Conservation (phyloP, 2,329 filamentous ascomycete genomes). For the Seiridium cupressi region DNA sequence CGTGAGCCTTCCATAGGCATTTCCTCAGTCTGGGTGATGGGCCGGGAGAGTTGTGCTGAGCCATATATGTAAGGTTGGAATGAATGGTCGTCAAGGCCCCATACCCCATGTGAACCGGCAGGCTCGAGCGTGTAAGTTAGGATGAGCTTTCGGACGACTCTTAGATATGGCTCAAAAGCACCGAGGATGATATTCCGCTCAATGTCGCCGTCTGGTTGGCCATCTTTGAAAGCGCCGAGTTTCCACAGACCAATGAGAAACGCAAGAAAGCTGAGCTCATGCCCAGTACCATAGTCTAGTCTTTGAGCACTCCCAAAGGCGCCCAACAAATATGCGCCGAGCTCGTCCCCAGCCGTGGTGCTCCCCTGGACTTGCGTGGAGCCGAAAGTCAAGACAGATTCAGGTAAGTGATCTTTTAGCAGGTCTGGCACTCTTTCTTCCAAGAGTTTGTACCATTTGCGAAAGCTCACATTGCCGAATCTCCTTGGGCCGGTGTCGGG, state of each 20-base stretch:
- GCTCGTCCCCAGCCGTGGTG: slow-evolving; percentile 60
- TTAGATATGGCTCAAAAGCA: slow-evolving; percentile 75
- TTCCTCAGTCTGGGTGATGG: slow-evolving; percentile 61
- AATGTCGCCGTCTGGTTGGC: slow-evolving; percentile 47
- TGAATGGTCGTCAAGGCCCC: slow-evolving; percentile 96
- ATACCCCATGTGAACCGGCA: slow-evolving; percentile 93
- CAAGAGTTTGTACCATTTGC: slow-evolving; percentile 75
- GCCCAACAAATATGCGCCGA: slow-evolving; percentile 77
- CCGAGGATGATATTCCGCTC: slow-evolving; percentile 81
- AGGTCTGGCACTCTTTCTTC: slow-evolving; percentile 57
- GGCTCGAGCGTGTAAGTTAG: slow-evolving; percentile 91
- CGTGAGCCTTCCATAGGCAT: slow-evolving; percentile 81
- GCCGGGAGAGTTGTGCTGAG: slow-evolving; percentile 81
- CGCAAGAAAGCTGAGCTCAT: slow-evolving; percentile 91
- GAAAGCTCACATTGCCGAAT: slow-evolving; percentile 90
- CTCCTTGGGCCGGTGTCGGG: slow-evolving; percentile 82
- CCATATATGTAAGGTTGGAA: slow-evolving; percentile 95
- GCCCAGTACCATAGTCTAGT: slow-evolving; percentile 93
- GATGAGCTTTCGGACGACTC: slow-evolving; percentile 77
- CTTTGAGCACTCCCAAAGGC: slow-evolving; percentile 85
- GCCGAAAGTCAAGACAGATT: slow-evolving; percentile 25
- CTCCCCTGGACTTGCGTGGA: slow-evolving; percentile 21
- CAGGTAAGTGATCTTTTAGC: slow-evolving; percentile 55
- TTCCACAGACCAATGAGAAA: slow-evolving; percentile 93
- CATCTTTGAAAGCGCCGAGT: slow-evolving; percentile 71